Evolutionary conservation across 352 stramenopile genomes (phyloP).

Genomic region (Phytopythium sindhum): DNA sequence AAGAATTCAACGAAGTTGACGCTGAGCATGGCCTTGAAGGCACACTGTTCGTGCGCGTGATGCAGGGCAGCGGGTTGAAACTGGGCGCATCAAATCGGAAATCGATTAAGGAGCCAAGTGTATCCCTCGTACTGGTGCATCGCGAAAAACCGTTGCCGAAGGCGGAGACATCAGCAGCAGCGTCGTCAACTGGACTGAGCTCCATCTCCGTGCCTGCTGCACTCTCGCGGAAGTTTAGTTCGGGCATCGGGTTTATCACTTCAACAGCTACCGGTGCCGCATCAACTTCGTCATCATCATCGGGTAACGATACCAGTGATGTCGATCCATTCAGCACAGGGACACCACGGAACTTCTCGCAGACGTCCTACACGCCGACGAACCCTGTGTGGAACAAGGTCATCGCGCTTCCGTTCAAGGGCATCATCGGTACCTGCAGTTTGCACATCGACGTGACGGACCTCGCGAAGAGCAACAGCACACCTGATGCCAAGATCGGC

Average conservation of each 20-base stretch:
- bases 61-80: constrained; percentile 80
- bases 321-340: constrained; percentile 53
- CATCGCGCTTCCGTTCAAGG: constrained; percentile 68
- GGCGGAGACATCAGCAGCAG: constrained; percentile 13
- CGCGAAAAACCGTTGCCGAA: constrained; percentile 51
- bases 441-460: constrained; percentile 79
- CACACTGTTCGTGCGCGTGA: constrained; percentile 67
- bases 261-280: constrained; percentile 9
- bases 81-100: constrained; percentile 67
- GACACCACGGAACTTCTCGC: constrained; percentile 44
- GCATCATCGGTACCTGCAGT: constrained; percentile 72
- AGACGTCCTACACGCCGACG: constrained; percentile 58
- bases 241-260: constrained; percentile 52
- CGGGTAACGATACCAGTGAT: constrained; percentile 14
- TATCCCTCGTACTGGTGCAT: constrained; percentile 57
- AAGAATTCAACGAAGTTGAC: constrained; percentile 87
- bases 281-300: background rate
- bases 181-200: constrained; percentile 24
- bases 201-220: constrained; percentile 64
- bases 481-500: constrained; percentile 44
- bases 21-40: constrained; percentile 71
- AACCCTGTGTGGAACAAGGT: constrained; percentile 84
- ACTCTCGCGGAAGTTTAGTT: constrained; percentile 73
- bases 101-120: constrained; percentile 57
- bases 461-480: constrained; percentile 26